Conservation (phyloP, 805 yeast genomes). For the Candida boidinii region DNA sequence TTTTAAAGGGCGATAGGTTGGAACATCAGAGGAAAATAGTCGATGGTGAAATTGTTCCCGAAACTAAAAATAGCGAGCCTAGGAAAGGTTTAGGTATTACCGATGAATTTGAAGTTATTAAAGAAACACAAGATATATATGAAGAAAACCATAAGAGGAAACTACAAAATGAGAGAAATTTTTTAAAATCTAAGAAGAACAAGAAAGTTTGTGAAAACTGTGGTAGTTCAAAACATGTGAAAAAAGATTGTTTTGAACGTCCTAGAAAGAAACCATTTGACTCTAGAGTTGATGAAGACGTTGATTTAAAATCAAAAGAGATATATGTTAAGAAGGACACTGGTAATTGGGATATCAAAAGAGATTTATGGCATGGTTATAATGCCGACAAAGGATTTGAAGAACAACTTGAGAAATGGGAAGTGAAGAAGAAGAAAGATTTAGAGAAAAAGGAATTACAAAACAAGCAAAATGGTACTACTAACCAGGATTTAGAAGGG, state of each 20-base stretch:
- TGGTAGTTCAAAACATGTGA: slow-evolving; percentile 42
- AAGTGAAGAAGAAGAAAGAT: slow-evolving; percentile 22
- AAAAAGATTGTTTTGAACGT: slow-evolving; percentile 49
- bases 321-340: slow-evolving; percentile 16
- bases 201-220: slow-evolving; percentile 42
- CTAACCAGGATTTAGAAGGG: slow-evolving; percentile 6
- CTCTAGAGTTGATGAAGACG: slow-evolving; percentile 19
- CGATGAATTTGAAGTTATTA: slow-evolving; percentile 30
- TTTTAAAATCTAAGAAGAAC: not conserved
- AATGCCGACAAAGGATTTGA: slow-evolving; percentile 52
- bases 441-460: slow-evolving; percentile 13
- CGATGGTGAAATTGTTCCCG: slow-evolving; percentile 27
- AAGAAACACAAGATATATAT: slow-evolving; percentile 4
- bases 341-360: slow-evolving; percentile 55
- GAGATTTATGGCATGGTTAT: slow-evolving; percentile 81
- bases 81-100: slow-evolving; percentile 47
- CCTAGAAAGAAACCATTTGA: slow-evolving; percentile 36
- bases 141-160: slow-evolving; percentile 3
- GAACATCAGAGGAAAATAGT: slow-evolving; percentile 49
- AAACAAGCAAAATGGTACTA: slow-evolving; percentile 7
- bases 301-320: slow-evolving; percentile 11
- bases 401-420: slow-evolving; percentile 39
- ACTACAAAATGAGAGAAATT: slow-evolving; percentile 5
- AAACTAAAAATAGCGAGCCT: slow-evolving; percentile 48
- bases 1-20: slow-evolving; percentile 34